Conservation (phyloP, 129 eudicot genomes). For the Chrysanthemum seticuspe region DNA sequence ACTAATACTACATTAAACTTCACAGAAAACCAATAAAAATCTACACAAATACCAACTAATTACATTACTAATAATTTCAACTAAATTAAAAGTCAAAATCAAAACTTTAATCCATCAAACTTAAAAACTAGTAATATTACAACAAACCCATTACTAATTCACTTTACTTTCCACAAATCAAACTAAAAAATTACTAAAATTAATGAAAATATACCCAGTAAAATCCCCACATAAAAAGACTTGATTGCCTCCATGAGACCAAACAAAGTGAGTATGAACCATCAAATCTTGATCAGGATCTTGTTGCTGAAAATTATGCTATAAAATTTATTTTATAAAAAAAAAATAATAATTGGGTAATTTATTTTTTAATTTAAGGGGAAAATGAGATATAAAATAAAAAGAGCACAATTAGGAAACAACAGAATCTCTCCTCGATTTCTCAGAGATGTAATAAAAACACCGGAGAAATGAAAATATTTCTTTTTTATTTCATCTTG, state of each 20-base stretch:
- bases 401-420: conserved; percentile 42
- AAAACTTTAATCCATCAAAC: no score
- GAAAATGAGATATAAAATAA: conserved; percentile 8
- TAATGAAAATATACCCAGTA: conserved; percentile 34
- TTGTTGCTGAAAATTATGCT: conserved; percentile 4
- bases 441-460: conserved; percentile 41
- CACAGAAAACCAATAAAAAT: no score
- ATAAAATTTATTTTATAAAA: conserved; percentile 13
- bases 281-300: conserved; percentile 17
- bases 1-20: no score
- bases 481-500: no score
- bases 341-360: neutral
- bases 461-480: conserved; percentile 10
- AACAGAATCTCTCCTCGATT: conserved; percentile 36
- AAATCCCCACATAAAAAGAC: conserved; percentile 55
- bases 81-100: no score
- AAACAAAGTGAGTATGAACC: conserved; percentile 60
- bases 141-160: no score
- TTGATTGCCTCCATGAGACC: conserved; percentile 65
- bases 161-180: no score
- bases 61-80: no score
- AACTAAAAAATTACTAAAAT: no score
- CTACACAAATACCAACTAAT: no score
- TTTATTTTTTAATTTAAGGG: conserved; percentile 14
- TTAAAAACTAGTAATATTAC: no score